phyloP scores from a whole-genome alignment of 139 green algal genomes.

The Raphidocelis subcapitata region DNA sequence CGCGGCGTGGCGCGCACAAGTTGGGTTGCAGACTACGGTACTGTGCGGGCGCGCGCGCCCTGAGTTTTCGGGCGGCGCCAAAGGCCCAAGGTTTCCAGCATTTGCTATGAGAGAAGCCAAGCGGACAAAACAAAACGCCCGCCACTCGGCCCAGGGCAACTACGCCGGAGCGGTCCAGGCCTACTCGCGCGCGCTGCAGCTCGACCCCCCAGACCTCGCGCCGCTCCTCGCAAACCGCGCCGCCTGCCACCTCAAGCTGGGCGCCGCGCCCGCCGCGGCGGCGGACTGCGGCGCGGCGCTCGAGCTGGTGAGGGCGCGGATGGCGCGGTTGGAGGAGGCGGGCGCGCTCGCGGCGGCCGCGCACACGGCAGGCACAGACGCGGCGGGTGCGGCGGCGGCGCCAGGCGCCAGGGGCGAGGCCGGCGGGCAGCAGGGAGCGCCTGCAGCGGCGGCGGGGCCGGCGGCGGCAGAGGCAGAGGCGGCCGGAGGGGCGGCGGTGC shows the following conservation, averaged over 20 bases:
- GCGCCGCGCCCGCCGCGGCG: conserved; percentile 21
- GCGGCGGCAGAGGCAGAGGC: too few species aligned
- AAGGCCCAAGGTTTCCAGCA: too few species aligned
- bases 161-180: conserved; percentile 62
- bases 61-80: too few species aligned
- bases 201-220: conserved; percentile 33
- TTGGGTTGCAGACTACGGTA: too few species aligned
- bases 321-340: background rate
- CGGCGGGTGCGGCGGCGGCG: background rate
- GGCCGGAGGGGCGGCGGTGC: background rate
- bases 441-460: too few species aligned
- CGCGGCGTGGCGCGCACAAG: too few species aligned
- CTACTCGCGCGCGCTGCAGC: conserved; percentile 56
- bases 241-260: conserved; percentile 50
- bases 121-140: too few species aligned
- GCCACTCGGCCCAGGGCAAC: too few species aligned
- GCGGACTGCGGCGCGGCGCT: conserved; percentile 51
- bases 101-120: too few species aligned
- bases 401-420: background rate
- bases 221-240: conserved; percentile 52
- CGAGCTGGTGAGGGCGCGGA: conserved; percentile 27
- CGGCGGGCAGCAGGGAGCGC: conserved; percentile 14
- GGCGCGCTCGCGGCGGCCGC: background rate
- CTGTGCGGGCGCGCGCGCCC: too few species aligned
- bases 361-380: background rate